Base-by-base conservation (phyloP, 306 rosid species). In the Sphenostylis stenocarpa region DNA sequence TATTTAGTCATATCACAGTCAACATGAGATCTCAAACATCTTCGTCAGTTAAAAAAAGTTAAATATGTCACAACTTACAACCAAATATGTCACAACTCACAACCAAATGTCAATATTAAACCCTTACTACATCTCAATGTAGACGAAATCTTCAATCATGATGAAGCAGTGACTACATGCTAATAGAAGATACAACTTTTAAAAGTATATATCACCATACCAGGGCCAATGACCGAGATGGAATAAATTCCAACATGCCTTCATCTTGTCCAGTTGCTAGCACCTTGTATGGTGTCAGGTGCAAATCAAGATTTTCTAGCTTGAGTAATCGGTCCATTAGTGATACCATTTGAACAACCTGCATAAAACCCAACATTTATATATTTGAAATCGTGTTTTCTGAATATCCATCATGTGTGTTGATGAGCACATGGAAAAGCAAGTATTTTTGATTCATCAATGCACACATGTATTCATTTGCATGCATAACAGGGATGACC, bases 211-310 rank as follows among this genome's bases (percentile, higher is more conserved):
- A 73, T 38, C 16, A 20, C 39, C 24, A 57, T 82, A 95, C 97
- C 96, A 74, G 94, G 0, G 99, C 99, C 79, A 92, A 84, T 34
- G 99, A 88, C 62, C 86, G 94, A 38, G 99, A 95, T 69, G 99
- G 99, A 79, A 95, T 91, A 65, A 90, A 91, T 80, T 95, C 97
- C 85, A 92, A 16, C 97, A 95, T 92, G 90, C 99, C 97, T 88
- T 95, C 99, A 81, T 95, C 99, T 87, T 95, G 99, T 72, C 97
- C 99, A 56, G 97, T 95, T 36, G 99, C 99, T 44, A 95, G 89
- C 80, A 95, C 99, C 84, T 86, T 89, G 80, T 92, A 95, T 5
- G 99, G 99, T 62, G 99, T 95, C 66, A 95, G 86, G 81, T 89
- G 89, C 39, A 95, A 83, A 72, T 95, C 99, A 75, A 95, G 99